Conservation (phyloP, 305 asterid species). For the Fraxinus nigra region DNA sequence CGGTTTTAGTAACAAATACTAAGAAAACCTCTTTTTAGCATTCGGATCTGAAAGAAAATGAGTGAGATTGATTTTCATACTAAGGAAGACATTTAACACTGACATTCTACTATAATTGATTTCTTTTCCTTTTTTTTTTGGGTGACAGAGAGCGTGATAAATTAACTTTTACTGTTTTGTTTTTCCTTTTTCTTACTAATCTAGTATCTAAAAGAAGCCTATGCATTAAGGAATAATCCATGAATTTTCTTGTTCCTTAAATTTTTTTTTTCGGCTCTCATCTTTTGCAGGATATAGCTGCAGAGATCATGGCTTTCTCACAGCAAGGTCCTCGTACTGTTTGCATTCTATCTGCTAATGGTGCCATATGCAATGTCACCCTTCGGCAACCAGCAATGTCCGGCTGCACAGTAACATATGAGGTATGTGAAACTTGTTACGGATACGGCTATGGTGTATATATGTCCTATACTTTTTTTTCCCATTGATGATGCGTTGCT, state of each 20-base stretch:
- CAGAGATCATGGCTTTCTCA: conserved; percentile 52
- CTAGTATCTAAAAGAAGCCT: background rate
- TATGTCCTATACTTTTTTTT: background rate
- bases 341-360: conserved; percentile 65
- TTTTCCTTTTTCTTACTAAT: background rate
- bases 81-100: background rate
- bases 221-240: background rate
- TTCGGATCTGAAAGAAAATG: background rate
- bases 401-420: conserved; percentile 55
- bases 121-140: background rate
- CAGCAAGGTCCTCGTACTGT: conserved; percentile 71
- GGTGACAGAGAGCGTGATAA: background rate
- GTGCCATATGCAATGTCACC: conserved; percentile 57
- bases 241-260: background rate
- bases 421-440: conserved; percentile 33
- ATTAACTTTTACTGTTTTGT: background rate
- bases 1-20: background rate
- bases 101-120: background rate
- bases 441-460: background rate
- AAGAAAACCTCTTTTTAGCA: background rate
- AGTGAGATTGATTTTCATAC: background rate
- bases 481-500: background rate
- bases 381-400: conserved; percentile 56
- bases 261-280: background rate
- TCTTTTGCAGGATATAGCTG: conserved; percentile 50